Evolutionary conservation across 2,329 filamentous ascomycete genomes (phyloP), one percentile per base, ranked within the genome.

Genomic region (Ophiostoma himal-ulmi): DNA sequence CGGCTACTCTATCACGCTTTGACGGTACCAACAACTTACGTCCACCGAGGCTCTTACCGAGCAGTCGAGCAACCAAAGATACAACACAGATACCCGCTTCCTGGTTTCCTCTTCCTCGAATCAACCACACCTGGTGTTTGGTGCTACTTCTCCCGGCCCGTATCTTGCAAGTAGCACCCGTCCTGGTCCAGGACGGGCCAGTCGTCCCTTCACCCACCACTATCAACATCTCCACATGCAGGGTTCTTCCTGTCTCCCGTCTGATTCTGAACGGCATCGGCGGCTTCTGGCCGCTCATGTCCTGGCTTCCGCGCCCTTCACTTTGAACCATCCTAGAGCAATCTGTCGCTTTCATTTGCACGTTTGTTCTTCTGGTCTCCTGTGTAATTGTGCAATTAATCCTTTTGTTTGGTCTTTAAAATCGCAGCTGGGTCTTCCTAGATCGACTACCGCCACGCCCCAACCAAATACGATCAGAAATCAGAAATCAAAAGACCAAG

Each of bases 221-320:
- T 26, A 41, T 65, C 62, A 20, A 65, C 36, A 37, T 65, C 62
- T 54, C 41, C 66, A 67, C 52, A 54, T 70, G 69, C 66, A 70
- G 66, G 69, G 54, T 36, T 30, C 48, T 48, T 41, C 44, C 20
- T 60, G n/a, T 22, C 60, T 70, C 62, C 62, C 69, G 62, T 37
- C 57, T 52, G 54, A 26, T 52, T 52, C 41, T 52, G 22, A 52
- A 65, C 68, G 64, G 69, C 69, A 52, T 68, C 69, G 41, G 10
- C 36, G 22, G 64, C 30, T 67, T 37, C 69, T 70, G 52, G 5
- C 52, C 52, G 30, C 52, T 57, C 52, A 57, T 26, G n/a, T 26
- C n/a, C 52, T 26, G 10, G 22, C 52, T 26, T 26, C 17, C 52
- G 30, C 22, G 5, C 52, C 52, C 22, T 57, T 57, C n/a, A 26